Evolutionary conservation across 2,329 filamentous ascomycete species (phyloP).

Genomic region (Colletotrichum siamense): DNA sequence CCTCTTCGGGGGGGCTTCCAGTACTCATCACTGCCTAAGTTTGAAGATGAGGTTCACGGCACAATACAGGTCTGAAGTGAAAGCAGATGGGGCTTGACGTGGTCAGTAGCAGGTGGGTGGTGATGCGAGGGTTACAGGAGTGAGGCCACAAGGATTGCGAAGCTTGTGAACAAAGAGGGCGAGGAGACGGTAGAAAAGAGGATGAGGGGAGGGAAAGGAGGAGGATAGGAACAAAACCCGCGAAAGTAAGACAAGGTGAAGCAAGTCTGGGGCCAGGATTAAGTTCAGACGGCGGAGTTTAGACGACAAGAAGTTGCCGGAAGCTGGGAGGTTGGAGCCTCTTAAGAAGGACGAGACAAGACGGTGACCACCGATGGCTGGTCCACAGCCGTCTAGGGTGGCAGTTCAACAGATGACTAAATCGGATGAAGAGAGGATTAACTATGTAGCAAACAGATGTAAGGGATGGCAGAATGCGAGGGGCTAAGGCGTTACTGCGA

Average conservation of each 20-base stretch:
- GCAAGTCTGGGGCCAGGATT: background rate
- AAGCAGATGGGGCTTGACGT: background rate
- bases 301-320: background rate
- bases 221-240: background rate
- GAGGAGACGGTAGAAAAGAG: background rate
- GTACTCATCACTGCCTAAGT: slow-evolving; percentile 3
- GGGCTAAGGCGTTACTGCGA: background rate
- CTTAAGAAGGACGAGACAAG: background rate
- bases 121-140: background rate
- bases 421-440: background rate
- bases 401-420: background rate
- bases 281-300: background rate
- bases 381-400: slow-evolving; percentile 7
- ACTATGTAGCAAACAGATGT: slow-evolving; percentile 8
- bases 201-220: background rate
- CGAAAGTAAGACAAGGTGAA: background rate
- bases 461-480: background rate
- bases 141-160: background rate
- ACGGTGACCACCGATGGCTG: slow-evolving; percentile 18
- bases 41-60: background rate
- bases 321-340: background rate
- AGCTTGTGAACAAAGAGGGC: background rate
- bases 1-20: slow-evolving; percentile 14
- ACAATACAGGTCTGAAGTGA: background rate
- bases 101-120: background rate